phyloP scores from a whole-genome alignment of 1,284 basidiomycete species.

The Leccinum proliferum region DNA sequence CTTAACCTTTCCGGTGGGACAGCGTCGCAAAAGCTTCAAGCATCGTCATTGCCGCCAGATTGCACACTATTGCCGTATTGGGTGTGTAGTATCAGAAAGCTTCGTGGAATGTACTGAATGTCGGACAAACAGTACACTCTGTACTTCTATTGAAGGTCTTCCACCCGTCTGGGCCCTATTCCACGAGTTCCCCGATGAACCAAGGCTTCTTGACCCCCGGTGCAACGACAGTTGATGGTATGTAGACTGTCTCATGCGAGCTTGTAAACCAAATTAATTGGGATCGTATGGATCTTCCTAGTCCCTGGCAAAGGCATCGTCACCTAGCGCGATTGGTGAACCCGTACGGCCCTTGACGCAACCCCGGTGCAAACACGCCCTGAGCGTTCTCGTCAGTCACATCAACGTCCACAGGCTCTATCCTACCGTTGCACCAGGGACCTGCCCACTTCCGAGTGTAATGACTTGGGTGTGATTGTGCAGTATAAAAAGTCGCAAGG shows the following conservation, averaged over 20 bases:
- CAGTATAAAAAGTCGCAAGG: too few species aligned
- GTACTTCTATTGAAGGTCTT: conserved; percentile 57
- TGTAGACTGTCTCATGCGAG: not conserved
- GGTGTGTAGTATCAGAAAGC: conserved; percentile 37
- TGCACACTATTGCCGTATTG: conserved; percentile 73
- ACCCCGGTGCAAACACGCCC: conserved; percentile 34
- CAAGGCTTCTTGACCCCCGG: conserved; percentile 55
- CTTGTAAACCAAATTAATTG: not conserved
- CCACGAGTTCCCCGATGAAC: conserved; percentile 71
- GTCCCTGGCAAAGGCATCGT: conserved; percentile 50
- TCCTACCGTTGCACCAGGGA: too few species aligned
- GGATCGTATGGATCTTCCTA: conserved; percentile 42
- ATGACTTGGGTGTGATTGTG: too few species aligned
- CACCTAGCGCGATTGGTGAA: conserved; percentile 75
- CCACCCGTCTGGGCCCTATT: conserved; percentile 71
- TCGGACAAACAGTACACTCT: conserved; percentile 51
- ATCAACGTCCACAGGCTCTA: too few species aligned
- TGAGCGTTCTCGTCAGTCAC: conserved; percentile 46
- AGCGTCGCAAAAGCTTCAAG: conserved; percentile 67
- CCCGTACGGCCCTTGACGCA: conserved; percentile 46
- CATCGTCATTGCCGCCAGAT: conserved; percentile 57
- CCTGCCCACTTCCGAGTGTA: too few species aligned
- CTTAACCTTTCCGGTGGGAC: conserved; percentile 62
- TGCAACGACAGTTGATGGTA: conserved; percentile 41
- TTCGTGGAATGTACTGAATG: conserved; percentile 22